A percentile compares a stretch with the other conserved stretches of the same genome.
Evolutionary conservation across 129 eudicot species (phyloP).

Genomic region (Heracleum sosnowskyi): DNA sequence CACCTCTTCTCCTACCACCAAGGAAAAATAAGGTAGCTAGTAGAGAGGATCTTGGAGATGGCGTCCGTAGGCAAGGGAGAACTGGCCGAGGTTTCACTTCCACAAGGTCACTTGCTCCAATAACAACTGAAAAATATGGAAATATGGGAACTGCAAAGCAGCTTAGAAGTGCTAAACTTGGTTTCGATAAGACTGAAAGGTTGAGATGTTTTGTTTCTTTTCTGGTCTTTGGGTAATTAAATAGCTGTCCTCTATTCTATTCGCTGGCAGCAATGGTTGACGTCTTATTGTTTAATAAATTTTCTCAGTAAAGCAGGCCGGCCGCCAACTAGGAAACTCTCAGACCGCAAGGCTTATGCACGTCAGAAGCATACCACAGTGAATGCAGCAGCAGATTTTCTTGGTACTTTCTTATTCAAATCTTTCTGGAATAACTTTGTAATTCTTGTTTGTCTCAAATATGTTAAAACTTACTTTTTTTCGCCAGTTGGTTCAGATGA

Average conservation of each 20-base stretch:
- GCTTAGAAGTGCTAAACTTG: constrained; percentile 62
- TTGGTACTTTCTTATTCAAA: constrained; percentile 39
- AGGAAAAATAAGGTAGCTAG: constrained; percentile 57
- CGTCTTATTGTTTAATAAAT: constrained; percentile 4
- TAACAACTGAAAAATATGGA: constrained; percentile 50
- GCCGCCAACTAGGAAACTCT: constrained; percentile 73
- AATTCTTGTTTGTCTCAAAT: neutral
- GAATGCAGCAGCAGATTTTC: constrained; percentile 58
- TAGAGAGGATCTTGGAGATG: constrained; percentile 55
- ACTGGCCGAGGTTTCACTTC: constrained; percentile 58
- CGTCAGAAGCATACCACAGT: constrained; percentile 61
- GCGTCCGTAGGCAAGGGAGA: constrained; percentile 72
- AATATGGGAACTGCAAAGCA: constrained; percentile 72
- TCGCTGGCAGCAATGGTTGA: neutral
- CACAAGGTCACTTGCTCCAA: constrained; percentile 42
- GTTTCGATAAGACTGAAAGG: constrained; percentile 76
- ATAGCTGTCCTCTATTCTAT: neutral
- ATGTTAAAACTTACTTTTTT: constrained; percentile 6
- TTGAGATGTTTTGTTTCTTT: constrained; percentile 8
- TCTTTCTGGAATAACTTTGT: neutral
- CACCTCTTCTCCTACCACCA: constrained; percentile 44
- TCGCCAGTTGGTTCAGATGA: constrained; percentile 65
- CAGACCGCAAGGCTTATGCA: constrained; percentile 78
- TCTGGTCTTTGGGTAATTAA: constrained; percentile 4
- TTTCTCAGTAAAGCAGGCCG: constrained; percentile 58